Percentiles rank a stretch among this genome's conserved stretches.
phyloP scores from a whole-genome alignment of 495 filamentous ascomycete species.

The Hypoxylon trugodes region DNA sequence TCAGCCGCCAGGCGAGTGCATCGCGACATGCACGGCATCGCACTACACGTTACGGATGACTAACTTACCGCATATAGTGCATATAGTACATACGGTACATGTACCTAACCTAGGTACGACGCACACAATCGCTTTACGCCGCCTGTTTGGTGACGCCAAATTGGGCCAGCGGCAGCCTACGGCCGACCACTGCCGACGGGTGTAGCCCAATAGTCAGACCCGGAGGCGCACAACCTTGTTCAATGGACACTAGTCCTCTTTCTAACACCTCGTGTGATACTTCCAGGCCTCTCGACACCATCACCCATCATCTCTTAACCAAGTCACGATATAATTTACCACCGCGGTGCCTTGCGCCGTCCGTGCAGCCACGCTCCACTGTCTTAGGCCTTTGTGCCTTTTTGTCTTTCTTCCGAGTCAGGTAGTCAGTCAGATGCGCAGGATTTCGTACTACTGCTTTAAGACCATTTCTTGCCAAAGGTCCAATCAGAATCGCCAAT shows the following conservation, averaged over 20 bases:
- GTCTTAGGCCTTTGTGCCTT: conserved; percentile 13
- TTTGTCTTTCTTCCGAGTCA: conserved; percentile 8
- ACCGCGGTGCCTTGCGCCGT: conserved; percentile 3
- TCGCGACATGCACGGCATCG: conserved; percentile 21
- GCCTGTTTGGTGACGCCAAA: conserved; percentile 31
- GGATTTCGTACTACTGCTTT: conserved; percentile 19
- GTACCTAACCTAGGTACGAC: too few species aligned
- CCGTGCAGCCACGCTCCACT: conserved; percentile 21
- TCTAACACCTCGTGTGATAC: conserved; percentile 1
- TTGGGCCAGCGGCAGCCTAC: conserved; percentile 18
- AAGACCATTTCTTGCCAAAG: conserved; percentile 7
- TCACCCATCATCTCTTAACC: conserved; percentile 9
- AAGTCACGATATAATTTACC: conserved; percentile 4
- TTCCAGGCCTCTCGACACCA: neutral
- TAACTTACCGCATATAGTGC: too few species aligned
- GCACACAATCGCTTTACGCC: conserved; percentile 34
- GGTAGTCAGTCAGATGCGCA: conserved; percentile 7
- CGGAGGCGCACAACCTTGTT: conserved; percentile 9
- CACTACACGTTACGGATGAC: conserved; percentile 4
- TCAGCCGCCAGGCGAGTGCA: conserved; percentile 29
- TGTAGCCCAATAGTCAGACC: conserved; percentile 13
- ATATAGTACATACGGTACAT: conserved; percentile 9
- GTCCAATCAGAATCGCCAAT: conserved; percentile 7
- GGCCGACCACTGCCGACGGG: conserved; percentile 26
- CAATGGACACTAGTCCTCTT: neutral